A percentile compares a stretch with the other conserved stretches of the same genome.
Conservation (phyloP, 352 stramenopile species). For the Phytophthora foliorum region DNA sequence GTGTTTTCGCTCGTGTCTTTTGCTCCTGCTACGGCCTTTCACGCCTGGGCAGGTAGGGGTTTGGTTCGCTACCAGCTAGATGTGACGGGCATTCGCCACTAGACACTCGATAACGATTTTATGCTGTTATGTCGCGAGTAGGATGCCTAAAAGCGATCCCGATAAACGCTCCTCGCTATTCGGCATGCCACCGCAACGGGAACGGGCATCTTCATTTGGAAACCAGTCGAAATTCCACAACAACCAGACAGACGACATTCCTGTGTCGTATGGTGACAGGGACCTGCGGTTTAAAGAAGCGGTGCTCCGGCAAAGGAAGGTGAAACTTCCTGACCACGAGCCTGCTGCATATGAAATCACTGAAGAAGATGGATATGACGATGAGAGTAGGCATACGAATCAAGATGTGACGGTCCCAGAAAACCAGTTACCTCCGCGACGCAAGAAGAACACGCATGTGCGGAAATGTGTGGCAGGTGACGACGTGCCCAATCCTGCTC, state of each 20-base stretch:
- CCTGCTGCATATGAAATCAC: background rate
- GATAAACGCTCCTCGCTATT: slow-evolving; percentile 8
- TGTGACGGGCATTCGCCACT: background rate
- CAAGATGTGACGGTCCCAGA: slow-evolving; percentile 5
- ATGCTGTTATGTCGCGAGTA: slow-evolving; percentile 2
- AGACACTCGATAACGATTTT: slow-evolving; percentile 4
- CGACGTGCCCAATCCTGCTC: slow-evolving; percentile 7
- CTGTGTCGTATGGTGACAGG: slow-evolving; percentile 24
- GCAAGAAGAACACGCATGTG: slow-evolving; percentile 25
- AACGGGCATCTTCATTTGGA: slow-evolving; percentile 37
- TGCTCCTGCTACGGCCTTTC: slow-evolving; percentile 17
- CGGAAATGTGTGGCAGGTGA: slow-evolving; percentile 27
- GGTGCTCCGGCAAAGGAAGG: slow-evolving; percentile 54
- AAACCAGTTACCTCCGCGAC: slow-evolving; percentile 12
- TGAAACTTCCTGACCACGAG: slow-evolving; percentile 23
- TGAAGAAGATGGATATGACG: slow-evolving; percentile 14
- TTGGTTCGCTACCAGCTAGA: slow-evolving; percentile 28
- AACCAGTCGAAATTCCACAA: slow-evolving; percentile 27
- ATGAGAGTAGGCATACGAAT: slow-evolving; percentile 26
- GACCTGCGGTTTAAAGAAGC: slow-evolving; percentile 64
- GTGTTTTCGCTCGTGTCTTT: slow-evolving; percentile 20
- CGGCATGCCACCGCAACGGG: slow-evolving; percentile 18
- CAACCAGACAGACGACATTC: slow-evolving; percentile 11
- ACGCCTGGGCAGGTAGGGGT: slow-evolving; percentile 25
- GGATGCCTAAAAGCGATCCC: slow-evolving; percentile 26